A percentile compares a stretch with the other conserved stretches of the same genome.
These are phyloP conservation scores for Panaeolus papilionaceus DNA, from an alignment of 768 basidiomycete genomes.

Conservation along the genomic window DNA sequence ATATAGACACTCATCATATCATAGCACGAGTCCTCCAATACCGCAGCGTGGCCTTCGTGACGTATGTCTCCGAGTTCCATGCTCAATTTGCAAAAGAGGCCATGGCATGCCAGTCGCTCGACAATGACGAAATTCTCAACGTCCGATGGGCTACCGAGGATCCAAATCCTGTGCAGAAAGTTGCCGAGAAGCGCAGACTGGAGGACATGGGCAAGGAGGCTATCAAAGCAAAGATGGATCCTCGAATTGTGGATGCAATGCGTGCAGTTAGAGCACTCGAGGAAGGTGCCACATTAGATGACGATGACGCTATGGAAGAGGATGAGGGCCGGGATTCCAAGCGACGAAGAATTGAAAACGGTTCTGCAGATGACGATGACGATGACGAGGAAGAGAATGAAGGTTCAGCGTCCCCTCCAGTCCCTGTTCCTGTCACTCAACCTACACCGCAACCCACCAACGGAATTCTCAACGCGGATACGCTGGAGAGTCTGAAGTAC, in stretches of 20 bases:
- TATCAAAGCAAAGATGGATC: slow-evolving; percentile 85
- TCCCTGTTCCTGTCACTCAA: slow-evolving; percentile 28
- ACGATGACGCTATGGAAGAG: slow-evolving; percentile 37
- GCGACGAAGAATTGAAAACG: slow-evolving; percentile 40
- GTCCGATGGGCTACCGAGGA: slow-evolving; percentile 99
- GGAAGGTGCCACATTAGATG: slow-evolving; percentile 66
- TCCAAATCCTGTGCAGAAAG: slow-evolving; percentile 92
- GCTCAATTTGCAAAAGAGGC: slow-evolving; percentile 98
- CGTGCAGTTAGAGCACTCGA: slow-evolving; percentile 86
- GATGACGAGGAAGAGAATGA: slow-evolving; percentile 32
- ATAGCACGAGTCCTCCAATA: slow-evolving; percentile 91
- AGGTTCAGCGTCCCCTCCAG: slow-evolving; percentile 23
- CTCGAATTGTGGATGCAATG: slow-evolving; percentile 89
- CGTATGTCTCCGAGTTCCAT: slow-evolving; percentile 83
- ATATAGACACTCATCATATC: slow-evolving; percentile 16
- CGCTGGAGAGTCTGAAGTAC: slow-evolving; percentile 89
- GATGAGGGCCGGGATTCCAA: slow-evolving; percentile 41
- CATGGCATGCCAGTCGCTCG: slow-evolving; percentile 98
- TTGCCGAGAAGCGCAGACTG: slow-evolving; percentile 82
- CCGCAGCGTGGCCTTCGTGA: slow-evolving; percentile 96
- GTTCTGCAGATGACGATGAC: slow-evolving; percentile 39
- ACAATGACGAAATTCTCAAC: slow-evolving; percentile 97
- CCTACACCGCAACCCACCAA: slow-evolving; percentile 41
- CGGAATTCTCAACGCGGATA: slow-evolving; percentile 82
- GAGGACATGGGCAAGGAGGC: slow-evolving; percentile 88